phyloP scores from a whole-genome alignment of 2,329 filamentous ascomycete genomes.

The Arachnopeziza araneosa region DNA sequence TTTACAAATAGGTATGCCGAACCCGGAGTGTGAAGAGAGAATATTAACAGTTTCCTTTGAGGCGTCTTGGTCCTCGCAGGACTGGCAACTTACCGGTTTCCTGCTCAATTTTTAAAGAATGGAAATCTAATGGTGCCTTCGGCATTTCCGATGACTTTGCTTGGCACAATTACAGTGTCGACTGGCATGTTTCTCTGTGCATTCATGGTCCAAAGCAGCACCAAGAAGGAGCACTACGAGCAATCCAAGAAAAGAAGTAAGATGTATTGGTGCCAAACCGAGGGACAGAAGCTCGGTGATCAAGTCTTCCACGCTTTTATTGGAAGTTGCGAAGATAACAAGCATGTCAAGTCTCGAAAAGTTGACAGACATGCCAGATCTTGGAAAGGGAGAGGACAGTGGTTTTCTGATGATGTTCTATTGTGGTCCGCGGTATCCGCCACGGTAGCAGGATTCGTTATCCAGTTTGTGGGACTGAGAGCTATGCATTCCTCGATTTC shows the following conservation, averaged over 20 bases:
- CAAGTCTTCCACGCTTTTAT: background rate
- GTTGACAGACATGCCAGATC: background rate
- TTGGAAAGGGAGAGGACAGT: background rate
- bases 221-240: background rate
- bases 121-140: background rate
- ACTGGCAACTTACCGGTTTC: background rate
- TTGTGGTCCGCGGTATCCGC: background rate
- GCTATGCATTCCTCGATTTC: background rate
- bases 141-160: background rate
- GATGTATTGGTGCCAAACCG: background rate
- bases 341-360: background rate
- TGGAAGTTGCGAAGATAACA: background rate
- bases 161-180: background rate
- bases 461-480: constrained; percentile 2
- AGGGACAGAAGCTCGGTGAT: background rate
- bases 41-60: background rate
- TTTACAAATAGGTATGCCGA: background rate
- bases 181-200: background rate
- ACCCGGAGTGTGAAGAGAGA: background rate
- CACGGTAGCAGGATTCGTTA: background rate
- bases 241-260: background rate
- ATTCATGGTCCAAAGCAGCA: background rate
- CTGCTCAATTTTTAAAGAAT: background rate
- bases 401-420: background rate
- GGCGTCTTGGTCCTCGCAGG: background rate